Base-by-base conservation (phyloP, 169 alveolate genomes). In the Eimeria falciformis region DNA sequence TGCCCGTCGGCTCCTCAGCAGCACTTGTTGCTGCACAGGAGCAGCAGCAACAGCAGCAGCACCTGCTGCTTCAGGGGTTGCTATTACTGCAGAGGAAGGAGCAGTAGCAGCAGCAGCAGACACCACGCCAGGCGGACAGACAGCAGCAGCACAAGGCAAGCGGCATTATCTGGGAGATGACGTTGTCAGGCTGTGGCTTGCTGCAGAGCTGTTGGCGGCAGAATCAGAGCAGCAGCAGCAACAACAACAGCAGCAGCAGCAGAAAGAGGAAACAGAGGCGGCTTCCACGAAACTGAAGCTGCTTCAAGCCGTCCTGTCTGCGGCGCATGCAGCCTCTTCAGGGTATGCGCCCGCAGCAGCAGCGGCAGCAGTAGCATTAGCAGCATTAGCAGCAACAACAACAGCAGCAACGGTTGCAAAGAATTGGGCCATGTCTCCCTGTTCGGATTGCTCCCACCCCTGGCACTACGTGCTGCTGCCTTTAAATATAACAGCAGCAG, bases 21-120 rank as follows among this genome's bases (percentile, higher is more conserved):
- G 86, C 86, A 77, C 66, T 17, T 23, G 68, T 66, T 77, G 86
- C 86, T 77, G n/a, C n/a, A n/a, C n/a, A n/a, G n/a, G n/a, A n/a
- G 68, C 66, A 46, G 86, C 65, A n/a, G 84, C 18, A 14, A 27
- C 71, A 14, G 71, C 71, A 25, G 46, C 78, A 6, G 18, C 46
- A 6, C 47, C 84, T 73, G 62, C 62, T 73, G 65, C 65, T 43
- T 11, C 62, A 50, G 62, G 14, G 14, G 62, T 50, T 11, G 62
- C 62, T 11, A 50, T 11, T 11, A 50, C 62, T 11, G 14, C 62
- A 50, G 62, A 7, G 62, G 14, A 50, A 50, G 62, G n/a, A 50
- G 62, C 62, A 50, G 62, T 14, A 50, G 62, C 62, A 50, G n/a
- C 62, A 50, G 14, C 62, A 50, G 14, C n/a, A 14, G n/a, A n/a